Evolutionary conservation across 495 filamentous ascomycete species (phyloP), one percentile per base, ranked within the genome.

Genomic region (Aspergillus campestris): DNA sequence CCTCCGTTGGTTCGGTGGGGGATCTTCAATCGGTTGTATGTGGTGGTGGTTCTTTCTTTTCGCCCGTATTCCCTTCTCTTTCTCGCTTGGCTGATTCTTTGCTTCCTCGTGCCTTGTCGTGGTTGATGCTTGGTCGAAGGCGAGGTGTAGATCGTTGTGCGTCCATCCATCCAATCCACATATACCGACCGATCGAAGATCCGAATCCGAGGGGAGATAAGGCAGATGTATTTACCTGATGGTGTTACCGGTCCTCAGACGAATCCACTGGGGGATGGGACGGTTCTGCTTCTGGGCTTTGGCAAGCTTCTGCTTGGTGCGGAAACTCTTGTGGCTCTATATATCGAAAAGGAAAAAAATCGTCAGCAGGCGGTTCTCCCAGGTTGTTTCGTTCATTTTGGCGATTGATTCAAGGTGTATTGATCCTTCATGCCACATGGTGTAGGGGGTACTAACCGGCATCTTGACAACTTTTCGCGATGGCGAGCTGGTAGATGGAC

Each of bases 241-340:
- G 76, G 91, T 98, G 80, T 98, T 98, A 71, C 84, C 84, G 54
- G 92, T 98, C 66, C 92, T 84, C 60, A 98, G 81, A 62, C 92
- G 84, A 69, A 98, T 97, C 92, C 92, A 98, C 81, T 98, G 92
- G 52, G 92, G 92, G 71, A 98, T 96, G 51, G 92, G 92, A 60
- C 94, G 80, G 84, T 97, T 98, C 79, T 95, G 89, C 78, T 94
- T 95, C 80, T 95, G 89, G 65, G 92, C 92, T 80, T 89, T 95
- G 65, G 94, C 92, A 78, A 98, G 92, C 92, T 98, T 98, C 73
- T 92, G 86, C 91, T 98, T 98, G 72, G 88, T 94, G 69, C 87
- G 84, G 87, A 96, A 96, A 65, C 89, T 87, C 82, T 96, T 96
- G 79, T 98, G 88, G 81, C 83, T 88, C 89, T 95, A 70, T 69